Conservation (phyloP, 169 alveolate species). For the Plasmodium gonderi region DNA sequence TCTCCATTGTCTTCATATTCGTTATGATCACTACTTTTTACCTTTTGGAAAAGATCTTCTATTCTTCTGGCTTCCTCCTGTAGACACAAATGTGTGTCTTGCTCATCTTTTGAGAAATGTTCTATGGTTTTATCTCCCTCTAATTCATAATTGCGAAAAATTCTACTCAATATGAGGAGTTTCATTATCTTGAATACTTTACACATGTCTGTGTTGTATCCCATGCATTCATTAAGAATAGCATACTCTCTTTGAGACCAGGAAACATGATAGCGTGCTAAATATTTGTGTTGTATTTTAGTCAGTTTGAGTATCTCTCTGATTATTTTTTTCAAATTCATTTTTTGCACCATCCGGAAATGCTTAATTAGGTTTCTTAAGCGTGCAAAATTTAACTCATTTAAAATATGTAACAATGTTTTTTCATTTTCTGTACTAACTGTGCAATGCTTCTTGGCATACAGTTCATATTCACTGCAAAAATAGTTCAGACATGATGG, state of each 20-base stretch:
- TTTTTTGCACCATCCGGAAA: slow-evolving; percentile 37
- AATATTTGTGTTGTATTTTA: slow-evolving; percentile 65
- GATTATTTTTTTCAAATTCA: slow-evolving; percentile 44
- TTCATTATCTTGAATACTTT: slow-evolving; percentile 26
- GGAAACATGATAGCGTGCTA: slow-evolving; percentile 49
- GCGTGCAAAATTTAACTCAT: slow-evolving; percentile 6
- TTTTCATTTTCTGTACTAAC: slow-evolving; percentile 31
- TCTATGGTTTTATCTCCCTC: background rate
- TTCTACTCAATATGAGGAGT: background rate
- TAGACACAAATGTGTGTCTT: background rate
- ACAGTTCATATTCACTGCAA: slow-evolving; percentile 61
- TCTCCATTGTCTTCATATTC: background rate
- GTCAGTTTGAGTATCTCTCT: slow-evolving; percentile 25
- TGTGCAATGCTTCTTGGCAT: slow-evolving; percentile 44
- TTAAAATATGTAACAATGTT: slow-evolving; percentile 9
- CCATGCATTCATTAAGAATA: background rate
- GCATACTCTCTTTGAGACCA: slow-evolving; percentile 44
- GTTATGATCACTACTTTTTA: background rate
- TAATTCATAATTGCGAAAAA: background rate
- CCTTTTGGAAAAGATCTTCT: background rate
- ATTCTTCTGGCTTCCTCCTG: background rate
- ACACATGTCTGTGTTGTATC: background rate
- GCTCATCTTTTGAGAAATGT: background rate
- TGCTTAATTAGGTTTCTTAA: slow-evolving; percentile 39
- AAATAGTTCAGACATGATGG: slow-evolving; percentile 20